Percentiles rank a stretch among this genome's conserved stretches.
phyloP scores from a whole-genome alignment of 2,329 filamentous ascomycete genomes.

The Monilinia laxa region DNA sequence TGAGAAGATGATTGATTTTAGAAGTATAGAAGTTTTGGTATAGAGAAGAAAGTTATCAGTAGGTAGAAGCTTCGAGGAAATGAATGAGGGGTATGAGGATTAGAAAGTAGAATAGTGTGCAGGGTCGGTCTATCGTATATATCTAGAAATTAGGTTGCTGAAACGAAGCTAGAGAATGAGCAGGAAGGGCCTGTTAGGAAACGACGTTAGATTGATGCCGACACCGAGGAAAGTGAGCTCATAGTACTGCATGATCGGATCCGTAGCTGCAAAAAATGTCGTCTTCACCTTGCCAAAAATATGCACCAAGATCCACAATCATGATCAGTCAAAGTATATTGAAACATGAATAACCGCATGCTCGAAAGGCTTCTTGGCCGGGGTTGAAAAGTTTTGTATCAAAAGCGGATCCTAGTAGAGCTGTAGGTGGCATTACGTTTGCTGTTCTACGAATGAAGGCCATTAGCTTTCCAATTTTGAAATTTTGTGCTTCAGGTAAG shows the following conservation, averaged over 20 bases:
- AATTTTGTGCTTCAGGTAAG: constrained; percentile 27
- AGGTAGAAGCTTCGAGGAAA: neutral
- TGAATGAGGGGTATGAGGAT: constrained; percentile 14
- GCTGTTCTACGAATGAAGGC: neutral
- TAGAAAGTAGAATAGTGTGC: neutral
- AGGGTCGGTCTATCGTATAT: constrained; percentile 34
- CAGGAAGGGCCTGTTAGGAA: constrained; percentile 26
- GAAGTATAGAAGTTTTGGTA: neutral
- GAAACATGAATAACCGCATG: constrained; percentile 28
- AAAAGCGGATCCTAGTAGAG: constrained; percentile 32
- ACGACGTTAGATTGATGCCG: constrained; percentile 1
- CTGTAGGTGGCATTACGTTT: constrained; percentile 1
- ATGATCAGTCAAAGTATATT: constrained; percentile 20
- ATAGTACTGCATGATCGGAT: constrained; percentile 17
- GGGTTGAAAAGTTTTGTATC: constrained; percentile 32
- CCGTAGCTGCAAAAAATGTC: constrained; percentile 17
- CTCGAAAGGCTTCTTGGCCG: constrained; percentile 30
- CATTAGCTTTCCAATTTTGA: constrained; percentile 11
- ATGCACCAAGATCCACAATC: constrained; percentile 10
- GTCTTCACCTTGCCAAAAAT: constrained; percentile 6
- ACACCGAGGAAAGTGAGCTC: constrained; percentile 18
- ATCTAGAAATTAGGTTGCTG: constrained; percentile 29
- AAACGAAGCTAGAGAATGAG: constrained; percentile 36
- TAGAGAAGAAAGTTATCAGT: too few species aligned
- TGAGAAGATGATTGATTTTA: constrained; percentile 26